A percentile compares a stretch with the other conserved stretches of the same genome.
phyloP scores from a whole-genome alignment of 2,329 filamentous ascomycete genomes.

The Penicillium palitans region DNA sequence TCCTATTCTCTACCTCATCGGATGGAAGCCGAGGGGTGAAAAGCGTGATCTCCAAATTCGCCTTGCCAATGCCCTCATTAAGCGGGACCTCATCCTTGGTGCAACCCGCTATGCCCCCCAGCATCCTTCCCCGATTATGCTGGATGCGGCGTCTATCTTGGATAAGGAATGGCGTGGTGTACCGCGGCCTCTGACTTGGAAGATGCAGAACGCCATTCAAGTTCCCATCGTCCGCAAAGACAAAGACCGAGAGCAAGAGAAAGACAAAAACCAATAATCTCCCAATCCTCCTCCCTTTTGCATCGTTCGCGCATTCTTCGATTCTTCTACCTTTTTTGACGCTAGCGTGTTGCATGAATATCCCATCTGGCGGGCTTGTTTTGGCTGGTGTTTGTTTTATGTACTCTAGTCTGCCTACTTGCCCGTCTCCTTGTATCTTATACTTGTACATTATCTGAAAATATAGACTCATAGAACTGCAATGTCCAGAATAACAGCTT shows the following conservation, averaged over 20 bases:
- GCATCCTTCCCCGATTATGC: slow-evolving; percentile 32
- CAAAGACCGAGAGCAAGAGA: slow-evolving; percentile 4
- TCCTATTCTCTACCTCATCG: slow-evolving; percentile 29
- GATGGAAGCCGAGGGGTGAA: slow-evolving; percentile 18
- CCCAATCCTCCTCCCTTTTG: background rate
- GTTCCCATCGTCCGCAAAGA: slow-evolving; percentile 27
- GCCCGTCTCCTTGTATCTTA: slow-evolving; percentile 15
- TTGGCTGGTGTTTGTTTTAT: slow-evolving; percentile 11
- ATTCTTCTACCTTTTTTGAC: slow-evolving; percentile 16
- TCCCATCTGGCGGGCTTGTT: slow-evolving; percentile 10
- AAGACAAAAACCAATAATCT: background rate
- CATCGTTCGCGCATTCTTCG: background rate
- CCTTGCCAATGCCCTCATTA: slow-evolving; percentile 29
- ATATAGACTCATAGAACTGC: slow-evolving; percentile 15
- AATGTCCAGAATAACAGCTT: background rate
- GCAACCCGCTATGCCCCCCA: slow-evolving; percentile 22
- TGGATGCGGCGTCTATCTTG: slow-evolving; percentile 37
- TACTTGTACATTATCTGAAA: slow-evolving; percentile 17
- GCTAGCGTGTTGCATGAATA: slow-evolving; percentile 24
- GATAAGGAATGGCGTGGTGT: slow-evolving; percentile 35
- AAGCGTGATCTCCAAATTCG: slow-evolving; percentile 30
- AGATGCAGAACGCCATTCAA: slow-evolving; percentile 36
- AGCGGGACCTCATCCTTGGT: slow-evolving; percentile 32
- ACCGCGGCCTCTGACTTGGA: slow-evolving; percentile 30
- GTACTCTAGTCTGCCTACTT: slow-evolving; percentile 13